phyloP scores from a whole-genome alignment of 352 stramenopile genomes.

The Albugo laibachii region DNA sequence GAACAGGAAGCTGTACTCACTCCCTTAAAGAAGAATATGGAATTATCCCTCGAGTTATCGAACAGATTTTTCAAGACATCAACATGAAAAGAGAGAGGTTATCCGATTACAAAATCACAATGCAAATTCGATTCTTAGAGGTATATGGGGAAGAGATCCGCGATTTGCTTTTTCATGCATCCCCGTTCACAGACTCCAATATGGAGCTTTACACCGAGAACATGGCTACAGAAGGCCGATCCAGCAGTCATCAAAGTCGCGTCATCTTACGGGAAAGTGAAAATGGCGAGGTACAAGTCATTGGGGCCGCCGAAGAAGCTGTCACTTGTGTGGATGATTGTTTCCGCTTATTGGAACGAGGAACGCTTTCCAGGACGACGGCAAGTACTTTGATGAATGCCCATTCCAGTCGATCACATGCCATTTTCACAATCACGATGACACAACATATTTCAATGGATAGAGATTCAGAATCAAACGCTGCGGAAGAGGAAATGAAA shows the following conservation, averaged over 20 bases:
- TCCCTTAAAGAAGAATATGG: constrained; percentile 62
- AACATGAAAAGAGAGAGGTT: constrained; percentile 31
- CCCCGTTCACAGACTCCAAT: not conserved
- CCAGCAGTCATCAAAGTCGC: constrained; percentile 32
- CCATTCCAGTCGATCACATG: constrained; percentile 79
- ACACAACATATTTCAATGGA: constrained; percentile 41
- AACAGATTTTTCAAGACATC: constrained; percentile 69
- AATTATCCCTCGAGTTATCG: constrained; percentile 75
- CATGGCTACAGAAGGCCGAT: constrained; percentile 9
- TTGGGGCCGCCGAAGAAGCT: constrained; percentile 49
- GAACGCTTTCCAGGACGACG: constrained; percentile 64
- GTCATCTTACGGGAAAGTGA: constrained; percentile 74
- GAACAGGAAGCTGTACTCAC: constrained; percentile 63
- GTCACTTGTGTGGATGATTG: constrained; percentile 55
- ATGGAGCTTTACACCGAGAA: not conserved
- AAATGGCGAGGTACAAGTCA: constrained; percentile 59
- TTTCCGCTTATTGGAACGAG: constrained; percentile 60
- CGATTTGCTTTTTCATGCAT: constrained; percentile 69
- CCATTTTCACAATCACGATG: constrained; percentile 81
- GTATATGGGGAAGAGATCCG: constrained; percentile 84
- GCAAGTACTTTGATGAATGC: constrained; percentile 86
- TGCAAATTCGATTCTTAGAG: constrained; percentile 81
- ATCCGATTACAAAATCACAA: constrained; percentile 31
- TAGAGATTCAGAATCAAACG: not conserved
- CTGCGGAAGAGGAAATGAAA: constrained; percentile 12